These are phyloP conservation scores for Osmanthus fragrans DNA, from an alignment of 257 asterid genomes.

Conservation along the genomic window DNA sequence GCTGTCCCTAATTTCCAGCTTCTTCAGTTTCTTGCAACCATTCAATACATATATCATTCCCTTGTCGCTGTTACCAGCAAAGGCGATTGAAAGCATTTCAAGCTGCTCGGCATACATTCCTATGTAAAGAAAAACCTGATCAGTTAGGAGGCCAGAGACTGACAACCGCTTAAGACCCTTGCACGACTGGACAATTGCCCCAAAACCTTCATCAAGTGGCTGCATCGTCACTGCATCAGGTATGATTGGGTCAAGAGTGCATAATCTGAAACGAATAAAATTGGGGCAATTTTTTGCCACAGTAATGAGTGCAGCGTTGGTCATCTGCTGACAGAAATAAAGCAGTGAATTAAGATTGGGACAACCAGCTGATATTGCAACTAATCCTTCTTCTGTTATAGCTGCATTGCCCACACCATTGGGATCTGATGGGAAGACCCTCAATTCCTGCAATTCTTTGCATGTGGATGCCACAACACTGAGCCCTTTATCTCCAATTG, in stretches of 20 bases:
- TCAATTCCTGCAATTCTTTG: constrained; percentile 68
- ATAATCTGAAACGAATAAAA: constrained; percentile 65
- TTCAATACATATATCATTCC: constrained; percentile 78
- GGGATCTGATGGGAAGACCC: constrained; percentile 66
- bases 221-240: constrained; percentile 73
- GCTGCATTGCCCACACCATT: constrained; percentile 47
- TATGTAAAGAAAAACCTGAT: constrained; percentile 70
- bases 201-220: constrained; percentile 89
- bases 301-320: constrained; percentile 76
- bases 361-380: constrained; percentile 81
- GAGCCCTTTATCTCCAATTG: constrained; percentile 75
- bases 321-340: constrained; percentile 78
- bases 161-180: constrained; percentile 78
- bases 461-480: constrained; percentile 61
- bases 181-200: constrained; percentile 80
- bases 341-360: constrained; percentile 69
- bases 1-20: constrained; percentile 76
- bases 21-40: constrained; percentile 80
- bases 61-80: constrained; percentile 79
- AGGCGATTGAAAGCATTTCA: constrained; percentile 78
- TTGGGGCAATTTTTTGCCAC: constrained; percentile 85
- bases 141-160: constrained; percentile 72
- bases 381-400: constrained; percentile 78
- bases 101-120: constrained; percentile 93
- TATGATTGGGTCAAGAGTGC: constrained; percentile 61